Percentiles rank a stretch among this genome's conserved stretches.
phyloP scores from a whole-genome alignment of 2,329 filamentous ascomycete species.

The Monosporascus sp. region DNA sequence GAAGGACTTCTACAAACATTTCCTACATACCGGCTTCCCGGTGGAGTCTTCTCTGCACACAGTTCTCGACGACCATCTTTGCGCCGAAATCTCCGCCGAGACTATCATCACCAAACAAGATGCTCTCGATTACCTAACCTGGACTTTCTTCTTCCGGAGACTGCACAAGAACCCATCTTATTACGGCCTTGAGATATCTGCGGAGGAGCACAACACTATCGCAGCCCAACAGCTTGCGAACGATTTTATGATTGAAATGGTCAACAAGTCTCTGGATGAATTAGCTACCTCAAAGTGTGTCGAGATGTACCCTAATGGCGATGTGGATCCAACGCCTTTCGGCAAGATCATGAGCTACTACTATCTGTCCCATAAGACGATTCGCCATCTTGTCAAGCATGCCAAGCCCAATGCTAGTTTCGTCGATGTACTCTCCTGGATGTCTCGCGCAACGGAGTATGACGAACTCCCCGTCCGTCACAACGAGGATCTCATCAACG shows the following conservation, averaged over 20 bases:
- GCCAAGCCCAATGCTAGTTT: slow-evolving; percentile 74
- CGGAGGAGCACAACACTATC: slow-evolving; percentile 85
- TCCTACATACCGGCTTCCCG: slow-evolving; percentile 94
- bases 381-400: slow-evolving; percentile 74
- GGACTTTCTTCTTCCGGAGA: slow-evolving; percentile 98
- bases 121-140: slow-evolving; percentile 93
- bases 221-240: slow-evolving; percentile 83
- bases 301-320: slow-evolving; percentile 75
- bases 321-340: slow-evolving; percentile 83
- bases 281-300: slow-evolving; percentile 83
- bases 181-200: slow-evolving; percentile 90
- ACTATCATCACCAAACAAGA: slow-evolving; percentile 95
- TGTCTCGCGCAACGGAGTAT: slow-evolving; percentile 90
- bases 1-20: slow-evolving; percentile 99
- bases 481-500: slow-evolving; percentile 97
- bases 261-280: slow-evolving; percentile 78
- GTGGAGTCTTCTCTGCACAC: slow-evolving; percentile 96
- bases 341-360: slow-evolving; percentile 99
- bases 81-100: slow-evolving; percentile 88
- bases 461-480: slow-evolving; percentile 96
- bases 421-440: slow-evolving; percentile 81
- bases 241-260: slow-evolving; percentile 90
- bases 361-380: slow-evolving; percentile 92
- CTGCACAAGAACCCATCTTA: slow-evolving; percentile 98
- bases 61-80: slow-evolving; percentile 93